Percentiles rank a stretch among this genome's conserved stretches.
These are phyloP conservation scores for Raddia guianensis DNA, from an alignment of 176 grass and related monocot species.

Conservation along the genomic window DNA sequence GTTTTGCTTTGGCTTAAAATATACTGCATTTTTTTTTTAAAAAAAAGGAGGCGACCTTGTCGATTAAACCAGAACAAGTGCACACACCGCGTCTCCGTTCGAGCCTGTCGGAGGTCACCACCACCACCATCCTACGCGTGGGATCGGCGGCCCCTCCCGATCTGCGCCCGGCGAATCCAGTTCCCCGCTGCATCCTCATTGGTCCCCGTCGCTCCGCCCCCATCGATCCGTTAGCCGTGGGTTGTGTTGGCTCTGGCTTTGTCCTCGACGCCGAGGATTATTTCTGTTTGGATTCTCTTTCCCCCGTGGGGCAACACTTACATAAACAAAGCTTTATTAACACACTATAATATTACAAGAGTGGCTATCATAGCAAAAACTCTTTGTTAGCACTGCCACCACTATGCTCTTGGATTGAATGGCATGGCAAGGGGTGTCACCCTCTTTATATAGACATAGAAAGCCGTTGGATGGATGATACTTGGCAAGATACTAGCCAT, in stretches of 20 bases:
- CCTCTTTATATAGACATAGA: no score
- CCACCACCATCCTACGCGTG: background rate
- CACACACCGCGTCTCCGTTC: slow-evolving; percentile 23
- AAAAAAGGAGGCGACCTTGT: no score
- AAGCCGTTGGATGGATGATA: no score
- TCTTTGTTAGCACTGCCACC: no score
- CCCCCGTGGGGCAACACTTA: background rate
- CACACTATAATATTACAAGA: no score
- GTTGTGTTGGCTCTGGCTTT: background rate
- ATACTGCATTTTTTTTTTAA: no score
- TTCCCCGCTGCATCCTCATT: slow-evolving; percentile 8
- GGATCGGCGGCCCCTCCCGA: slow-evolving; percentile 1
- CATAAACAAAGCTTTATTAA: no score
- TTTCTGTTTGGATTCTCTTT: slow-evolving; percentile 29
- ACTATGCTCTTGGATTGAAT: no score
- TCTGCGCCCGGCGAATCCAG: slow-evolving; percentile 6
- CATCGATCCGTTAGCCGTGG: slow-evolving; percentile 18
- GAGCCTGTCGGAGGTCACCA: slow-evolving; percentile 27
- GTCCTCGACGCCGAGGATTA: background rate
- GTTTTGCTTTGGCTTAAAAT: slow-evolving; percentile 49
- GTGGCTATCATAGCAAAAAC: no score
- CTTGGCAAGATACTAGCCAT: no score
- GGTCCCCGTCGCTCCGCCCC: background rate
- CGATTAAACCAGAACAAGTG: background rate
- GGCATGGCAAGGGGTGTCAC: no score